Evolutionary conservation across 163 green algal genomes (phyloP), one percentile per base, ranked within the genome.

Genomic region (Trebouxia gelatinosa): DNA sequence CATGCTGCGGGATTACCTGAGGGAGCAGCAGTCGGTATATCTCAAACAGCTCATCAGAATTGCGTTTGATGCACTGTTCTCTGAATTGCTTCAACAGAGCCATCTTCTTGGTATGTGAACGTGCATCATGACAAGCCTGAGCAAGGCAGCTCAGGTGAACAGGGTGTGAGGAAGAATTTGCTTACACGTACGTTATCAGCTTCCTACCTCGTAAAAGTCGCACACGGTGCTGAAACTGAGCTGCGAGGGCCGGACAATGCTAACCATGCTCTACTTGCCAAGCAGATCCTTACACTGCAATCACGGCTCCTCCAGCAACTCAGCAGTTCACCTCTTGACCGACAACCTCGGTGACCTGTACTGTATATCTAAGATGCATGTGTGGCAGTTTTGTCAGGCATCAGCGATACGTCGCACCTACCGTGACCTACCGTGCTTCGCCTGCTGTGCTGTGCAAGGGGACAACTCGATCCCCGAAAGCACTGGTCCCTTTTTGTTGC

Each of bases 11-110:
- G n/a, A n/a, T 46, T n/a, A 78, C 70, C 50, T 78, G 70, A 28
- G 70, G 70, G 2, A 78, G 70, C 9, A 78, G 37, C 31, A 78
- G 50, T 32, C 70, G 66, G 4, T 67, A 78, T 2, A 78, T 32
- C 26, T 65, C 32, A 31, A 64, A 78, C 32, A 78, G 34, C 51
- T 67, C 48, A 13, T 65, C 68, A 43, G 39, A 62, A 23, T 76
- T 61, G 40, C 43, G 40, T 16, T 76, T 40, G 17, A 76, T 0
- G 38, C 64, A 76, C 29, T 23, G 31, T 46, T 61, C 43, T 31
- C 40, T n/a, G 29, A 62, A 59, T 19, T 40, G 17, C 40, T 38
- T 76, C n/a, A 62, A 40, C 21, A 28, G 40, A 7, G 40, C 68
- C 21, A 29, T 40, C 29, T 59, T 62, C 28, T 59, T 39, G 17